Percentiles rank a stretch among this genome's conserved stretches.
Conservation (phyloP, 140 eudicot genomes). For the Anethum foeniculum region DNA sequence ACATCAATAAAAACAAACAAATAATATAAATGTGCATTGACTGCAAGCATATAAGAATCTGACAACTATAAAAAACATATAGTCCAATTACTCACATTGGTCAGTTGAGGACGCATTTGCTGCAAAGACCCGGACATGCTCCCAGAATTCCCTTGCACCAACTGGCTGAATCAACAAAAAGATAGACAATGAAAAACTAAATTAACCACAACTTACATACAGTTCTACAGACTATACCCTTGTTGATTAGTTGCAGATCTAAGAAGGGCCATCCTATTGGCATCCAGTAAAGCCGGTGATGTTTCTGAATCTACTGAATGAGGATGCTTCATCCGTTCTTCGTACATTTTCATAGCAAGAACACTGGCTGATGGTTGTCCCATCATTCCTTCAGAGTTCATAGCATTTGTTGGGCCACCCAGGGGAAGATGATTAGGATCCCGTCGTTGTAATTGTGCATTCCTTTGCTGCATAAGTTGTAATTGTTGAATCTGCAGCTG, state of each 20-base stretch:
- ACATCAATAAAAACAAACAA: slow-evolving; percentile 6
- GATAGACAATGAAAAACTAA: slow-evolving; percentile 15
- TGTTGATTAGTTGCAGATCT: slow-evolving; percentile 80
- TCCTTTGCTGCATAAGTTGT: slow-evolving; percentile 85
- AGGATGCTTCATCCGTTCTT: slow-evolving; percentile 74
- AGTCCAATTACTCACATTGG: slow-evolving; percentile 35
- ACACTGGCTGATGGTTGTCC: slow-evolving; percentile 82
- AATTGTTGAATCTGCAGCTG: slow-evolving; percentile 92
- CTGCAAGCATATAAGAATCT: neutral
- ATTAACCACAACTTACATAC: neutral
- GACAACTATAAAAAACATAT: neutral
- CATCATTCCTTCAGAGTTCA: slow-evolving; percentile 65
- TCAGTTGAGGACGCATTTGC: slow-evolving; percentile 82
- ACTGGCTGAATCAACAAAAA: slow-evolving; percentile 58
- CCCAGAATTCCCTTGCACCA: slow-evolving; percentile 80
- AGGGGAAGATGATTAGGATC: slow-evolving; percentile 88
- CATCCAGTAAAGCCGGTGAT: slow-evolving; percentile 73
- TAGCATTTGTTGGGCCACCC: slow-evolving; percentile 54
- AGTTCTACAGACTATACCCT: slow-evolving; percentile 47
- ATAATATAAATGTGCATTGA: neutral
- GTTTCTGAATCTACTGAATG: slow-evolving; percentile 71
- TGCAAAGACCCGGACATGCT: slow-evolving; percentile 75
- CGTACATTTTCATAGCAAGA: slow-evolving; percentile 73
- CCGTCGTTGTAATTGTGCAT: slow-evolving; percentile 87
- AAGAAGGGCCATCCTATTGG: slow-evolving; percentile 84